These are phyloP conservation scores for Teratosphaeriaceae sp. DNA, from an alignment of 2,329 filamentous ascomycete genomes.

Conservation along the genomic window DNA sequence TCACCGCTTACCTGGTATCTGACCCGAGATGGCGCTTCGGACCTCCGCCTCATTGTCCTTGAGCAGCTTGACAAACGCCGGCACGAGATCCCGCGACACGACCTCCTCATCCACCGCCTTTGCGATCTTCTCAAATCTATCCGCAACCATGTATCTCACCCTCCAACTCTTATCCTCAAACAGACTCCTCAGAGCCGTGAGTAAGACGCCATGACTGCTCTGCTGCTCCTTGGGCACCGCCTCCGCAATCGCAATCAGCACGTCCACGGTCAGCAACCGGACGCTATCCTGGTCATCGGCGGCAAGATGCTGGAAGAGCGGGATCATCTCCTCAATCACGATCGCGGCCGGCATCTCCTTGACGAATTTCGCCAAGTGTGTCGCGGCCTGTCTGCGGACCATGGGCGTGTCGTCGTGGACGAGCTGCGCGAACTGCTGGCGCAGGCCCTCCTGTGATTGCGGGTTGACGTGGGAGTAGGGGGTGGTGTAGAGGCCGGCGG, in stretches of 20 bases:
- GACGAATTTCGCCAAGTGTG: constrained; percentile 94
- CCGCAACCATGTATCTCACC: constrained; percentile 98
- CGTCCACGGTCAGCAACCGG: constrained; percentile 88
- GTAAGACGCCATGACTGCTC: constrained; percentile 84
- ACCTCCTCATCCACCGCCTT: constrained; percentile 98
- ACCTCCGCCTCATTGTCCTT: constrained; percentile 99
- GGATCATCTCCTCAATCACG: constrained; percentile 98
- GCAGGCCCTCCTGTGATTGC: constrained; percentile 81
- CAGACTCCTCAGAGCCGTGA: constrained; percentile 82
- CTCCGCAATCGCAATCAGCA: constrained; percentile 93
- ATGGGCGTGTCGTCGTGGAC: constrained; percentile 99
- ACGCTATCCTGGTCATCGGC: constrained; percentile 98
- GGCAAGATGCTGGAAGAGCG: constrained; percentile 93
- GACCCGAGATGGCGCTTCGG: constrained; percentile 89
- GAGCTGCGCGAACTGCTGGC: constrained; percentile 84
- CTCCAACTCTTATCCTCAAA: constrained; percentile 99
- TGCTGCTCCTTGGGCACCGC: constrained; percentile 98
- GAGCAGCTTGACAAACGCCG: constrained; percentile 92
- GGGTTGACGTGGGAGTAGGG: constrained; percentile 89
- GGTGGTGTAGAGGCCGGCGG: constrained; percentile 87
- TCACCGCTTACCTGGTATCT: constrained; percentile 75
- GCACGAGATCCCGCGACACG: constrained; percentile 85
- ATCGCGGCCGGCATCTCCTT: constrained; percentile 90
- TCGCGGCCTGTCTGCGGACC: constrained; percentile 94
- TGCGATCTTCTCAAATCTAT: constrained; percentile 98